These are phyloP conservation scores for Allomyces arbusculus DNA, from an alignment of 192 early-diverging fungal genomes.

Conservation along the genomic window DNA sequence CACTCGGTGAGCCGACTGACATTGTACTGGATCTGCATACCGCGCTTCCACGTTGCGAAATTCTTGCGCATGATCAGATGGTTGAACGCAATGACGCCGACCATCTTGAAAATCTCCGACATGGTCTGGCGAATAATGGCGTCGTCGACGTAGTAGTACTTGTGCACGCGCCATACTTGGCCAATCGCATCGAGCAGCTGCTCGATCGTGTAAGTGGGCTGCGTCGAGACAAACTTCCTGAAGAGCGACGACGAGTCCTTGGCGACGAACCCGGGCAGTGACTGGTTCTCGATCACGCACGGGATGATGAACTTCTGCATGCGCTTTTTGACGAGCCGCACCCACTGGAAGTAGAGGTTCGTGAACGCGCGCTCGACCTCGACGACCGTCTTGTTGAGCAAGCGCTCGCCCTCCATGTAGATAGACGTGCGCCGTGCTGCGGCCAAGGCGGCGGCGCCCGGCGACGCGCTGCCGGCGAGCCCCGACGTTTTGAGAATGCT, in stretches of 20 bases:
- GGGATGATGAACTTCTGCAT: slow-evolving; percentile 87
- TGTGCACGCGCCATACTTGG: slow-evolving; percentile 85
- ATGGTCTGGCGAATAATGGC: slow-evolving; percentile 81
- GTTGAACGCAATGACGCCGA: slow-evolving; percentile 90
- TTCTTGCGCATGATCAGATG: slow-evolving; percentile 94
- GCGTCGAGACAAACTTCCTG: slow-evolving; percentile 64
- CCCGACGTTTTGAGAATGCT: slow-evolving; percentile 65
- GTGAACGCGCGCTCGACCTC: slow-evolving; percentile 79
- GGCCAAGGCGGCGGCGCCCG: slow-evolving; percentile 1
- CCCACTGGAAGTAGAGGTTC: slow-evolving; percentile 95
- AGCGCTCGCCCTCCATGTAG: slow-evolving; percentile 40
- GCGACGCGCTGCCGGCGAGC: slow-evolving; percentile 17
- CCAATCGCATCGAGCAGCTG: slow-evolving; percentile 83
- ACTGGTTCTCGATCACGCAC: slow-evolving; percentile 89
- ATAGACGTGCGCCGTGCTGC: background rate
- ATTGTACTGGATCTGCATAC: slow-evolving; percentile 99
- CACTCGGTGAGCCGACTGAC: slow-evolving; percentile 93
- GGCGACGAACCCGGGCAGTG: slow-evolving; percentile 78
- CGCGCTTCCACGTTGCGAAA: slow-evolving; percentile 98
- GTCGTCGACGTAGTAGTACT: slow-evolving; percentile 90
- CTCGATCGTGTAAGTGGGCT: slow-evolving; percentile 74
- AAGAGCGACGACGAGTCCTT: slow-evolving; percentile 79
- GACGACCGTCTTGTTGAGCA: slow-evolving; percentile 66
- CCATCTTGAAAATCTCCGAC: slow-evolving; percentile 84
- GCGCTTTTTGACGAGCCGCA: slow-evolving; percentile 90